A percentile compares a stretch with the other conserved stretches of the same genome.
These are phyloP conservation scores for Flagelloscypha sp. DNA, from an alignment of 768 basidiomycete species.

Conservation along the genomic window DNA sequence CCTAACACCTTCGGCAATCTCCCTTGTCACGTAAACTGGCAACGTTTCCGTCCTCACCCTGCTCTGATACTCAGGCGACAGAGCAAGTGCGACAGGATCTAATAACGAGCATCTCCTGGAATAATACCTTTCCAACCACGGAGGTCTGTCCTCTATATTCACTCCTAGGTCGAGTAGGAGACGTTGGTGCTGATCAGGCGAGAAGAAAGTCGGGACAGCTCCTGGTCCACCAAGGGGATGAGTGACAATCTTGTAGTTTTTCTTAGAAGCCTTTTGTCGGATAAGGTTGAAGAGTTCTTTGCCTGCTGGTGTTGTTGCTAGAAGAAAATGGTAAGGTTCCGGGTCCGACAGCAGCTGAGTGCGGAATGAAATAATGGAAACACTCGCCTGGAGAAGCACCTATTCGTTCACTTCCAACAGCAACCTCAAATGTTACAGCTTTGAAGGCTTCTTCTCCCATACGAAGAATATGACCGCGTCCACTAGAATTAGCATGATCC, in stretches of 20 bases:
- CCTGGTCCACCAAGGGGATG: slow-evolving; percentile 3
- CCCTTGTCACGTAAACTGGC: no score
- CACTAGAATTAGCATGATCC: neutral
- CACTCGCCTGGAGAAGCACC: slow-evolving; percentile 1
- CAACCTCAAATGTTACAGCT: neutral
- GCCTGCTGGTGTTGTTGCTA: slow-evolving; percentile 1
- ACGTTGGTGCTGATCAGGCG: neutral
- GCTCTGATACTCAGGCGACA: neutral
- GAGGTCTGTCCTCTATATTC: neutral
- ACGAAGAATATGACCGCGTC: neutral
- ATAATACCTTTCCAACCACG: slow-evolving; percentile 2
- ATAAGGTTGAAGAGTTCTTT: neutral
- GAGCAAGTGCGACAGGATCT: slow-evolving; percentile 1
- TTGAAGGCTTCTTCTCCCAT: slow-evolving; percentile 1
- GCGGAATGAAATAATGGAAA: no score
- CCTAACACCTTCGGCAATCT: no score
- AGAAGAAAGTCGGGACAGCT: neutral
- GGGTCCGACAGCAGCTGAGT: no score
- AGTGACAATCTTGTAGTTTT: neutral
- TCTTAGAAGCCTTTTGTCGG: slow-evolving; percentile 2
- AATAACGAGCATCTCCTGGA: neutral
- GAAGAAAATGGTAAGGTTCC: no score
- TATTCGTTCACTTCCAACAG: slow-evolving; percentile 1
- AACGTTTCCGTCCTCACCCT: no score
- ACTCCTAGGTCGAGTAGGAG: neutral